Evolutionary conservation across 2,329 filamentous ascomycete species (phyloP).

Genomic region (Pseudophaeomoniella oleicola): DNA sequence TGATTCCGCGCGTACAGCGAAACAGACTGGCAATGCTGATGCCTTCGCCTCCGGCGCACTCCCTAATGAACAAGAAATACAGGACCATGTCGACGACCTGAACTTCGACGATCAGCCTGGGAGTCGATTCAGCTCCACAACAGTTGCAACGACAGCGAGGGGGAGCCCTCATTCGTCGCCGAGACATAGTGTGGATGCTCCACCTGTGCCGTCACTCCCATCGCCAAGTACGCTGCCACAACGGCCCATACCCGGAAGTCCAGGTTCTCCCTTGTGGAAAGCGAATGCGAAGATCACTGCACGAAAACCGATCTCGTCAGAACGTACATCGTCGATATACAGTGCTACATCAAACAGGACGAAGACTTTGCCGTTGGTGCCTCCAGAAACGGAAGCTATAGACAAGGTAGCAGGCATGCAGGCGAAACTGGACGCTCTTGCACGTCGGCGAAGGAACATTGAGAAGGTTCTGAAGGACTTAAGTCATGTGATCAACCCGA

Average conservation of each 20-base stretch:
- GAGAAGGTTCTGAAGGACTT: conserved; percentile 60
- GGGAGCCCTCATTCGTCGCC: conserved; percentile 23
- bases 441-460: conserved; percentile 56
- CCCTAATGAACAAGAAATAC: conserved; percentile 5
- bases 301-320: conserved; percentile 27
- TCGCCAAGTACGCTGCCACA: conserved; percentile 25
- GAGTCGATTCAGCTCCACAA: conserved; percentile 50
- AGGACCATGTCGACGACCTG: conserved; percentile 12
- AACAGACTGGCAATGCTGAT: not conserved
- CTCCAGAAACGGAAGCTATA: conserved; percentile 44
- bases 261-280: conserved; percentile 15
- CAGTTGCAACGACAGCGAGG: conserved; percentile 36
- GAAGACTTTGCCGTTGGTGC: conserved; percentile 48
- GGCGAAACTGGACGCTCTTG: conserved; percentile 49
- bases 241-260: conserved; percentile 16
- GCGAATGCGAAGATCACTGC: conserved; percentile 17
- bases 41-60: not conserved
- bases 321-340: conserved; percentile 9
- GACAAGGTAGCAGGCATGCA: conserved; percentile 55
- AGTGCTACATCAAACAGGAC: conserved; percentile 6
- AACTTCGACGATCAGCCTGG: conserved; percentile 36
- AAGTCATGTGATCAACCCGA: conserved; percentile 61
- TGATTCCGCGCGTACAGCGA: not conserved
- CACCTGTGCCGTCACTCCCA: conserved; percentile 16
- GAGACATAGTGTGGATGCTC: conserved; percentile 22